Conservation (phyloP, 768 basidiomycete genomes). For the Pholiota conissans region DNA sequence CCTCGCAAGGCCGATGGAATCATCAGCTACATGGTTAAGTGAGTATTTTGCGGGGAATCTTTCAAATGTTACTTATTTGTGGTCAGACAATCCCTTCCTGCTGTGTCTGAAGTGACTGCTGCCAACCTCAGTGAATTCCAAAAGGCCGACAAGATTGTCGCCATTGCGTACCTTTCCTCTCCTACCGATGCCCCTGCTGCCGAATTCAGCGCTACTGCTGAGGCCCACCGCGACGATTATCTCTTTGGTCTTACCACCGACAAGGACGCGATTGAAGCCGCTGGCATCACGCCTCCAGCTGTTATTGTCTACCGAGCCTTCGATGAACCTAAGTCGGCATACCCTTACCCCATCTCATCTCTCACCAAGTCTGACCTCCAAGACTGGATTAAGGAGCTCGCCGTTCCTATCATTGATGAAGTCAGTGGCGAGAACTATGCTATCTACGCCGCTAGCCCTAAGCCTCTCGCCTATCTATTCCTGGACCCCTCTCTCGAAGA, state of each 20-base stretch:
- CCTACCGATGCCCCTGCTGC: constrained; percentile 66
- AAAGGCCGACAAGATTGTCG: constrained; percentile 87
- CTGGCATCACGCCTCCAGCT: constrained; percentile 77
- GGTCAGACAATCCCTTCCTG: constrained; percentile 89
- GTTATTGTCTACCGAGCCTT: constrained; percentile 91
- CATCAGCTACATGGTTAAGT: constrained; percentile 96
- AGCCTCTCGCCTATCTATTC: constrained; percentile 95
- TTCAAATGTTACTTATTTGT: too few species aligned
- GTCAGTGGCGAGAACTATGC: constrained; percentile 94
- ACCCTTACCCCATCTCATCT: constrained; percentile 62
- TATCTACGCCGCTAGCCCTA: constrained; percentile 74
- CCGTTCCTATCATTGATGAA: constrained; percentile 88
- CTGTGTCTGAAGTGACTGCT: constrained; percentile 79
- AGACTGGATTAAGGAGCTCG: constrained; percentile 79
- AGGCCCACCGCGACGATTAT: constrained; percentile 88
- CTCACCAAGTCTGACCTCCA: constrained; percentile 62
- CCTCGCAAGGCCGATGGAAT: constrained; percentile 96
- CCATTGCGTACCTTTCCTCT: constrained; percentile 81
- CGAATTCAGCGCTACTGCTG: constrained; percentile 79
- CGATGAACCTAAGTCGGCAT: constrained; percentile 77
- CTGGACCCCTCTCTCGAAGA: constrained; percentile 73
- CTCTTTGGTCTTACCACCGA: constrained; percentile 90
- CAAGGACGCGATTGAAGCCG: constrained; percentile 61
- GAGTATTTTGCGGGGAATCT: too few species aligned
- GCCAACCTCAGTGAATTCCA: constrained; percentile 84